Base-by-base conservation (phyloP, 148 eudicot species). In the Rhododendron kiyosumense region DNA sequence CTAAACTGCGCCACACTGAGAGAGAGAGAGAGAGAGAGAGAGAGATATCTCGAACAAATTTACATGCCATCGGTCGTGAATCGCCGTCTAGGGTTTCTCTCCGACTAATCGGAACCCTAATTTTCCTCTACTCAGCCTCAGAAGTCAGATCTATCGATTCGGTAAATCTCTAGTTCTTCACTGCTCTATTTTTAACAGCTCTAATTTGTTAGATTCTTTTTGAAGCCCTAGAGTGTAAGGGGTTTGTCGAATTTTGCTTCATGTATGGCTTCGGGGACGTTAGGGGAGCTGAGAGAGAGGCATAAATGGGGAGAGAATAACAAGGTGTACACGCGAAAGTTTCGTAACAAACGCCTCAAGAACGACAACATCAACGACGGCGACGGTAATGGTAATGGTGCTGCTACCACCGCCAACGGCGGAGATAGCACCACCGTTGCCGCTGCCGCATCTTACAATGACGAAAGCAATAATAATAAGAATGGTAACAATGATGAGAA, bases 181-280 rank as follows among this genome's bases (percentile, higher is more conserved):
- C 46, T 18, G 24, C 7, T 32, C 34, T 67, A 38, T 54, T 49
- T 51, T 46, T 5, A 5, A 11, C 81, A n/a, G 1, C 41, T 1
- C 63, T 30, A 6, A 15, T 1, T 32, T 34, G 26, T 17, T 52
- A 24, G 20, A 11, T 20, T 79, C 11, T 52, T 67, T 80, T 28
- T 26, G 34, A 80, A 80, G 34, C 63, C 38, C 61, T 80, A 7
- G 10, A 28, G 22, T 22, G 22, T 54, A 41, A 32, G 36, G 59
- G 20, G 17, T 82, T 83, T 87, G 57, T 83, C 73, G 77, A 48
- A 78, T 69, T 32, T 81, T 10, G 81, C 76, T 87, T 79, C 65
- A 84, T 84, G 90, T 84, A 89, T 92, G 92, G 92, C 82, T 85
- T 90, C 92, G 34, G 92, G 84, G 86, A 49, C 86, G 22, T 22